Base-by-base conservation (phyloP, 1,284 basidiomycete genomes). In the Melanopsichium pennsylvanicum region DNA sequence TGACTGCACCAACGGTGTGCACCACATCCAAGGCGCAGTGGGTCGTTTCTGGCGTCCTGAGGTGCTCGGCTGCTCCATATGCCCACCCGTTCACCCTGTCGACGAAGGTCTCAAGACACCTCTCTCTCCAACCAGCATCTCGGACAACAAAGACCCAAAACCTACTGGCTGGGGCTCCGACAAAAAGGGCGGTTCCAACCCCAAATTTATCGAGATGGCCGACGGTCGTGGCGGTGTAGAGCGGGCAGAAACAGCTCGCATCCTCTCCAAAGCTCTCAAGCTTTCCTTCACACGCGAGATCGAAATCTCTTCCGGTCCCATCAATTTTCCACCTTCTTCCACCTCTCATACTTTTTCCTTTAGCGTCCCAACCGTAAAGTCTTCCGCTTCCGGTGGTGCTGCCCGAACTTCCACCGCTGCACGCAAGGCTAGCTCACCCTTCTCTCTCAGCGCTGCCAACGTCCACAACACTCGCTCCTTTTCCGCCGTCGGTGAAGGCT, bases 271-370 rank as follows among this genome's bases (percentile, higher is more conserved):
- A 36, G 74, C 76, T 5, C 72, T 78, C 51, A 78, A 78, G 89
- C 87, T 91, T 42, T 90, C 90, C 15, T 93, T 94, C 82, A 88
- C 91, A 21, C 89, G 90, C 48, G 92, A 94, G 83, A 91, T 97
- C 42, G 94, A 97, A 80, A 90, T 97, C 38, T 43, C 74, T 4
- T 69, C 74, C 6, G 72, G 73, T 5, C 74, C 74, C 39, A 62
- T 58, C 51, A 66, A 70, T 54, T 78, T 72, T 34, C 72, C 74
- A 21, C 75, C 75, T 21, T 45, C 92, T 1, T 91, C 91, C 16
- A 95, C 93, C 15, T 89, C 93, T 40, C 93, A 97, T 82, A 90
- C 88, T 0, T 97, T 97, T 82, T 90, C 91, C 4, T 97, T 97
- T 68, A 82, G 76, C 43, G 75, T 72, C 42, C 81, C 74, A 34